phyloP scores from a whole-genome alignment of 2,329 filamentous ascomycete genomes.

The Penicillium verrucosum region DNA sequence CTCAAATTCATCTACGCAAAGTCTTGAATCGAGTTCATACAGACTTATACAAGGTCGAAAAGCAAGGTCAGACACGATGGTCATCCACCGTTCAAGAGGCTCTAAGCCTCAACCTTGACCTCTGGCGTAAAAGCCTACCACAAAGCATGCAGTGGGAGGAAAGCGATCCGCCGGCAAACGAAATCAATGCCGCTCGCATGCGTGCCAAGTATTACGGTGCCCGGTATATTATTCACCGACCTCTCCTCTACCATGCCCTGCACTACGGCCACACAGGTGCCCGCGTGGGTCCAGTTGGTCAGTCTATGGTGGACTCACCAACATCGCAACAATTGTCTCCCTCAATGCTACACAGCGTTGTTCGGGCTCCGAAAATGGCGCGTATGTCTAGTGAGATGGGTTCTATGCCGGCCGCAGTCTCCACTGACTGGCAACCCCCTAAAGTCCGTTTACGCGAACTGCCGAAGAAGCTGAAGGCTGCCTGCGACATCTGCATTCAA shows the following conservation, averaged over 20 bases:
- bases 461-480: conserved; percentile 39
- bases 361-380: conserved; percentile 29
- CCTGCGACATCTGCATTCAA: conserved; percentile 3
- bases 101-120: conserved; percentile 49
- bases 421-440: conserved; percentile 18
- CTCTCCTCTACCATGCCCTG: conserved; percentile 63
- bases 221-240: conserved; percentile 81
- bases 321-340: conserved; percentile 39
- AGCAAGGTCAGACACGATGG: conserved; percentile 35
- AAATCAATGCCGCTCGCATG: conserved; percentile 79
- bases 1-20: conserved; percentile 60
- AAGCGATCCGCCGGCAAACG: conserved; percentile 64
- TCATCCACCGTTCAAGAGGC: conserved; percentile 41
- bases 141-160: conserved; percentile 60
- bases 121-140: conserved; percentile 54
- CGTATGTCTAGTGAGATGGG: conserved; percentile 36
- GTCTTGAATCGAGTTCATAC: conserved; percentile 56
- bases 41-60: conserved; percentile 50
- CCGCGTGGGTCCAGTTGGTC: conserved; percentile 13
- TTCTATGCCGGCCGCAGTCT: conserved; percentile 18
- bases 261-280: conserved; percentile 48
- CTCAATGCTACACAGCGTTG: conserved; percentile 26
- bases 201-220: conserved; percentile 95
- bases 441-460: conserved; percentile 25
- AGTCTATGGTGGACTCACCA: conserved; percentile 32